These are phyloP conservation scores for Pezizomycotina sp. DNA, from an alignment of 2,329 filamentous ascomycete genomes.

Conservation along the genomic window DNA sequence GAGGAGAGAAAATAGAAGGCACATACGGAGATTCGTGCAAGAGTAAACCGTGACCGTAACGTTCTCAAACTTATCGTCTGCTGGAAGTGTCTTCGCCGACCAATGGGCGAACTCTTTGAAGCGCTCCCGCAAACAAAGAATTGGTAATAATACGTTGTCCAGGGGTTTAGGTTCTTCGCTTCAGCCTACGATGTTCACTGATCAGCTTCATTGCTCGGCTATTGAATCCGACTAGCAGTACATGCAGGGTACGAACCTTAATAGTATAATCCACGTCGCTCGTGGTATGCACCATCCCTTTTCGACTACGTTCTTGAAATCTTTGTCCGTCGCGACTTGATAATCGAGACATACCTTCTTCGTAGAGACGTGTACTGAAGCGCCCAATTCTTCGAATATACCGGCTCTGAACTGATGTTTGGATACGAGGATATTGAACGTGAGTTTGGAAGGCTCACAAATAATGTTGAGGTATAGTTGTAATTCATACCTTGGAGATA, in stretches of 20 bases:
- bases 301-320: constrained; percentile 36
- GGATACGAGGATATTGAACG: no score
- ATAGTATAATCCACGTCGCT: constrained; percentile 61
- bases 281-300: constrained; percentile 48
- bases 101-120: constrained; percentile 40
- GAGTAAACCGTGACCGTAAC: constrained; percentile 53
- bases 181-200: constrained; percentile 49
- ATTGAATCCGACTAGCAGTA: neutral
- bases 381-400: no score
- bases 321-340: constrained; percentile 39
- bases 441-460: no score
- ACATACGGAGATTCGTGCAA: constrained; percentile 47
- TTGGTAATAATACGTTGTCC: constrained; percentile 52
- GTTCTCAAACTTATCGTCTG: constrained; percentile 32
- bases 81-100: constrained; percentile 49
- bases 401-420: no score
- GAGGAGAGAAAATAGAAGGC: constrained; percentile 22
- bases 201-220: no score
- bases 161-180: constrained; percentile 44
- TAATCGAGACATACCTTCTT: constrained; percentile 52
- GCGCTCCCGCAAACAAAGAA: constrained; percentile 51
- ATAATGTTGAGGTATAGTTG: no score
- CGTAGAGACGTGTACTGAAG: constrained; percentile 38
- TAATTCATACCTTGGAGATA: no score
- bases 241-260: constrained; percentile 36